Percentiles rank a stretch among this genome's conserved stretches.
Evolutionary conservation across 441 rosid genomes (phyloP).

Genomic region (Theobroma grandiflorum): DNA sequence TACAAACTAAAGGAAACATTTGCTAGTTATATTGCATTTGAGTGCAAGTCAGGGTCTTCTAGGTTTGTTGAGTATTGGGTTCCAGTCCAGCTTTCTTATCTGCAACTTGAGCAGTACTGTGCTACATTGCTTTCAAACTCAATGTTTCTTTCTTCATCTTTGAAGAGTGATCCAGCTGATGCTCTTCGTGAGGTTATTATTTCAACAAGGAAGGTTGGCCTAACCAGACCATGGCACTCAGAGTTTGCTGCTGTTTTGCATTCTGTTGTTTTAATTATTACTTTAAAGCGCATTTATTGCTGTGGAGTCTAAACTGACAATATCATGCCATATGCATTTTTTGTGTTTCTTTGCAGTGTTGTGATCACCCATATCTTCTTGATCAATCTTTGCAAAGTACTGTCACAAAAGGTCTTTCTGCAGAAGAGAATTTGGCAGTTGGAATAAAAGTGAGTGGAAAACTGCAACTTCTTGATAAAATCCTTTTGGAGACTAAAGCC

Average conservation of each 20-base stretch:
- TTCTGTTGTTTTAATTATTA: conserved; percentile 1
- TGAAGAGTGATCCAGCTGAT: conserved; percentile 34
- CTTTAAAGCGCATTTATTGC: neutral
- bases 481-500: conserved; percentile 44
- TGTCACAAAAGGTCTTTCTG: conserved; percentile 27
- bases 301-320: neutral
- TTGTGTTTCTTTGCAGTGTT: conserved; percentile 45
- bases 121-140: conserved; percentile 45
- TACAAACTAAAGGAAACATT: conserved; percentile 36
- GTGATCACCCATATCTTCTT: conserved; percentile 55
- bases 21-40: conserved; percentile 31
- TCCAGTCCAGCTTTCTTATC: conserved; percentile 50
- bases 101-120: conserved; percentile 62
- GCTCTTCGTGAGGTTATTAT: conserved; percentile 41
- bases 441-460: conserved; percentile 58
- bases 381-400: conserved; percentile 35
- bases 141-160: conserved; percentile 36
- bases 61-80: conserved; percentile 54
- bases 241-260: neutral
- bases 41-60: conserved; percentile 32
- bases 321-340: neutral
- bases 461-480: conserved; percentile 46
- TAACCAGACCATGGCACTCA: neutral
- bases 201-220: conserved; percentile 47
- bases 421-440: conserved; percentile 36